phyloP scores from a whole-genome alignment of 192 early-diverging fungal species.

The Pilaira anomala region DNA sequence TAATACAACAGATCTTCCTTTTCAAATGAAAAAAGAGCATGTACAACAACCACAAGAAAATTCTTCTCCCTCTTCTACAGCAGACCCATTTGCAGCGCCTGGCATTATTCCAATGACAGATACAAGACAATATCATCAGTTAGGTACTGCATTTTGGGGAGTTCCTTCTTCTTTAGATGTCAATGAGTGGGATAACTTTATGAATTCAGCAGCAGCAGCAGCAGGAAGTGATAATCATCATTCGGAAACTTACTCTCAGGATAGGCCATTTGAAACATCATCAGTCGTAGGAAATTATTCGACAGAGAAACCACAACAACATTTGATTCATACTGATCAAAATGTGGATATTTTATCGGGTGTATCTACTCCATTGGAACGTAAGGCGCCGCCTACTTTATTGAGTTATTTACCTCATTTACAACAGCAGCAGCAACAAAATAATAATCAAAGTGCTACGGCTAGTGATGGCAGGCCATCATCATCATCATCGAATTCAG shows the following conservation, averaged over 20 bases:
- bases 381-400: not conserved
- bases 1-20: too few relatives aligned
- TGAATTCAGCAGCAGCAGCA: slow-evolving; percentile 15
- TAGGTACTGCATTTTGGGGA: slow-evolving; percentile 29
- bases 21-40: not conserved
- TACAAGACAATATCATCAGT: slow-evolving; percentile 16
- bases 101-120: slow-evolving; percentile 1
- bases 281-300: not conserved
- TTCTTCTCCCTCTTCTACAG: not conserved
- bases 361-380: slow-evolving; percentile 7
- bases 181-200: slow-evolving; percentile 26
- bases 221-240: too few relatives aligned
- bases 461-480: slow-evolving; percentile 20
- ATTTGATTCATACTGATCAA: slow-evolving; percentile 28
- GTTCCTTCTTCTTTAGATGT: slow-evolving; percentile 27
- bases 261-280: not conserved
- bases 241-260: not conserved
- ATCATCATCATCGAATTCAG: too few relatives aligned
- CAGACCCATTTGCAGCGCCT: slow-evolving; percentile 36
- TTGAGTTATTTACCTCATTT: not conserved
- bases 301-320: not conserved
- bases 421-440: not conserved
- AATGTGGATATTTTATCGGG: slow-evolving; percentile 29
- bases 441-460: not conserved
- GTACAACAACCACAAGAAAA: not conserved